Evolutionary conservation across 2,329 filamentous ascomycete species (phyloP).

Genomic region (Xylariomycetidae sp.): DNA sequence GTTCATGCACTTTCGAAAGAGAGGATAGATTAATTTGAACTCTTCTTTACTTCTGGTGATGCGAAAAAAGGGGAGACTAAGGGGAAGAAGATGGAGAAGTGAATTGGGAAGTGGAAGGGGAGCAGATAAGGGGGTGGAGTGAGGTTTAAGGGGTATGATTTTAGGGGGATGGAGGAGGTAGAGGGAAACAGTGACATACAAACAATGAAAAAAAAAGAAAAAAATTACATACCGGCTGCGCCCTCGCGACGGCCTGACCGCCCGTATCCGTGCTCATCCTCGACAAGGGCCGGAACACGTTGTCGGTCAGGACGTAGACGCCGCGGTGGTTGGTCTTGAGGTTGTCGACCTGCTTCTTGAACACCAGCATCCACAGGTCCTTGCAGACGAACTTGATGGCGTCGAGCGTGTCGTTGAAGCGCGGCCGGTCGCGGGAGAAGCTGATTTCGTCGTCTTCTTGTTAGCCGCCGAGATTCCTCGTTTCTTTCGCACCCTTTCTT

Average conservation of each 20-base stretch:
- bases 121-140: too few relatives aligned
- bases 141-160: too few relatives aligned
- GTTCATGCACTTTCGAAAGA: too few relatives aligned
- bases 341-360: constrained; percentile 97
- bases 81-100: not conserved
- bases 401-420: constrained; percentile 88
- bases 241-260: constrained; percentile 66
- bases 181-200: too few relatives aligned
- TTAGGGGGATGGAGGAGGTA: too few relatives aligned
- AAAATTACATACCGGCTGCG: constrained; percentile 68
- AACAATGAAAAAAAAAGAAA: constrained; percentile 3
- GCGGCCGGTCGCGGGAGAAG: constrained; percentile 77
- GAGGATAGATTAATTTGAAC: too few relatives aligned
- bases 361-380: constrained; percentile 91
- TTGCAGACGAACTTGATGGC: constrained; percentile 99
- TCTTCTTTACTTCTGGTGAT: too few relatives aligned
- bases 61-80: constrained; percentile 8
- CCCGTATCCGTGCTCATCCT: constrained; percentile 83
- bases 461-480: too few relatives aligned
- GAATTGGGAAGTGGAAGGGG: too few relatives aligned
- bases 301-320: constrained; percentile 94
- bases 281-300: constrained; percentile 80
- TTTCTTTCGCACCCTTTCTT: too few relatives aligned
- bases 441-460: too few relatives aligned
- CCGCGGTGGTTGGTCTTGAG: constrained; percentile 97